Base-by-base conservation (phyloP, 2,329 filamentous ascomycete genomes). In the Penicillium sp. region DNA sequence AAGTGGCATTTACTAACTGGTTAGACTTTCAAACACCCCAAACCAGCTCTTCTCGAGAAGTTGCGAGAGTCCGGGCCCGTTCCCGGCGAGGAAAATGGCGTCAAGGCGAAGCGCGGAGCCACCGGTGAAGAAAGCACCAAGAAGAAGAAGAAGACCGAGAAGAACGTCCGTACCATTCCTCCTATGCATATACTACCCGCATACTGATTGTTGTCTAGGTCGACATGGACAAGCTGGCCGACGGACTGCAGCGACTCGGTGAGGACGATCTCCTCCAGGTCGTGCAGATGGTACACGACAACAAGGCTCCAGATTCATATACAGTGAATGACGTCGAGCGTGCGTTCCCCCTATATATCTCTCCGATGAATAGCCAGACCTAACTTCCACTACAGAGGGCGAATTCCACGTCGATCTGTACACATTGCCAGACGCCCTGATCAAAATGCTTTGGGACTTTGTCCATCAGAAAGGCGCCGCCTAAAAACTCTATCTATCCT, bases 401-500 rank as follows among this genome's bases (percentile, higher is more conserved):
- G 94, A 99, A 77, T 99, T 99, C 78, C 94, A 96, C 60, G 93
- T 99, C 65, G 94, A 99, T 69, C 82, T 99, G 58, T 97, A 96
- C 77, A 97, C 94, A n/a, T 85, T 99, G 62, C 92, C 94, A 1
- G 94, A 97, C 63, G 77, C 79, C 26, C 81, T 97, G 38, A 88
- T 94, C 70, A 95, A 94, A 74, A 91, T 91, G 85, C 86, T 99
- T 59, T 97, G 93, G 93, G 93, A 97, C 60, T 95, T 94, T 70
- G 84, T 84, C 43, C 71, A 70, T 53, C 74, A 78, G 49, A 78
- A 76, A 63, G 73, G 73, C 26, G 72, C 66, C 55, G 59, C 73
- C 59, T 77, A 62, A 67, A 26, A 20, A 2, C 16, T 26, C 14
- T 26, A 24, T 4, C 3, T 47, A 47, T 20, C 26, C 3, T 5